These are phyloP conservation scores for Mortierella sp. DNA, from an alignment of 371 early-diverging fungal genomes.

Conservation along the genomic window DNA sequence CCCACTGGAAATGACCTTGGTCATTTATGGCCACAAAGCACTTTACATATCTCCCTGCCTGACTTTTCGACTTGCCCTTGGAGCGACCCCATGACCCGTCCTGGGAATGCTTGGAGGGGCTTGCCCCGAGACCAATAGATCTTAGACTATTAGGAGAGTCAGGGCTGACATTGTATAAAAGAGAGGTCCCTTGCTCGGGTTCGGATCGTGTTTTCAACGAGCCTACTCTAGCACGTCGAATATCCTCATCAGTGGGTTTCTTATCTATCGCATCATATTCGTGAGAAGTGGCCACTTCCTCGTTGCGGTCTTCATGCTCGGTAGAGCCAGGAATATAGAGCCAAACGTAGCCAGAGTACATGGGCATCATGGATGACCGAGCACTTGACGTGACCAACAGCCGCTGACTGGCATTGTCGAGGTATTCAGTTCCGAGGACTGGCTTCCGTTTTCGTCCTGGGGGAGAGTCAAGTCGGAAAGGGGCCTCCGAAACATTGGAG, in stretches of 20 bases:
- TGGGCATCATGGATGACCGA: constrained; percentile 4
- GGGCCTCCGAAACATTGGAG: constrained; percentile 28
- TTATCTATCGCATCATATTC: too few species aligned
- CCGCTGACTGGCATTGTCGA: neutral
- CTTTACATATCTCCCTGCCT: constrained; percentile 34
- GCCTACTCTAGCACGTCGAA: too few species aligned
- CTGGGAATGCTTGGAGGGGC: too few species aligned
- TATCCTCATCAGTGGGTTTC: too few species aligned
- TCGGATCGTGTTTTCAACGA: too few species aligned
- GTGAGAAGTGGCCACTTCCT: too few species aligned
- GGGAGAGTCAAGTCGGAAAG: constrained; percentile 28
- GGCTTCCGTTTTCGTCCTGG: constrained; percentile 5
- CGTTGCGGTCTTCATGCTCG: neutral
- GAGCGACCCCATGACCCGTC: too few species aligned
- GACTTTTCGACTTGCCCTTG: constrained; percentile 15
- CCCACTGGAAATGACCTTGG: constrained; percentile 45
- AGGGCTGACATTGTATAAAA: too few species aligned
- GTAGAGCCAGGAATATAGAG: constrained; percentile 30
- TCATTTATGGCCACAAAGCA: constrained; percentile 40
- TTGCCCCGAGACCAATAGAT: too few species aligned
- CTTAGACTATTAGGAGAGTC: too few species aligned
- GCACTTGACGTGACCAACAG: neutral
- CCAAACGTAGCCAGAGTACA: constrained; percentile 44
- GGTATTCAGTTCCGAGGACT: neutral
- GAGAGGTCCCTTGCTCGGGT: too few species aligned